phyloP scores from a whole-genome alignment of 2,329 filamentous ascomycete genomes.

The Ceratocystis colombiana region DNA sequence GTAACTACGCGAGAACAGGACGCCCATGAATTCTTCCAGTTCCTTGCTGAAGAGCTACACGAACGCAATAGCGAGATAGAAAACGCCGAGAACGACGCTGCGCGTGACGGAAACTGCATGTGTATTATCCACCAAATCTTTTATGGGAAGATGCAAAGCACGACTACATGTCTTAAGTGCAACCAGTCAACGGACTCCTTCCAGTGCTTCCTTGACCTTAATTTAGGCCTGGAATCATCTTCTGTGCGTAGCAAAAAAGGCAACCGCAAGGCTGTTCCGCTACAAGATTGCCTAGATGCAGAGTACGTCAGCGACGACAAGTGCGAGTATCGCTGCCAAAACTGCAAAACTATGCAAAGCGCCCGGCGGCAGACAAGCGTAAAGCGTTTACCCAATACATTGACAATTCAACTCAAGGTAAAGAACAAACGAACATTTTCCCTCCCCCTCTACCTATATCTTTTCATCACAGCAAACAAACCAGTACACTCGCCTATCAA shows the following conservation, averaged over 20 bases:
- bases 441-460: too few relatives aligned
- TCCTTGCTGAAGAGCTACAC: conserved; percentile 84
- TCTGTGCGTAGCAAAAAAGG: conserved; percentile 55
- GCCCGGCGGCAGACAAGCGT: conserved; percentile 78
- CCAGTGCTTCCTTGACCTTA: conserved; percentile 85
- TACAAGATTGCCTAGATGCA: conserved; percentile 68
- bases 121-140: conserved; percentile 94
- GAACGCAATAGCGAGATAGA: conserved; percentile 58
- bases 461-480: too few relatives aligned
- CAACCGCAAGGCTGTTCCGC: conserved; percentile 37
- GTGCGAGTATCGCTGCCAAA: conserved; percentile 78
- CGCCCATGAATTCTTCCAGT: conserved; percentile 94
- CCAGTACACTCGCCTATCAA: too few relatives aligned
- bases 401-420: conserved; percentile 89
- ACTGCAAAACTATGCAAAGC: conserved; percentile 65
- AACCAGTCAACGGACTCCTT: conserved; percentile 69
- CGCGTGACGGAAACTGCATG: conserved; percentile 57
- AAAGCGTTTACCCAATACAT: conserved; percentile 72
- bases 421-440: conserved; percentile 25
- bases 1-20: conserved; percentile 94
- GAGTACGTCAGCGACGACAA: conserved; percentile 81
- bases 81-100: conserved; percentile 46
- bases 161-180: conserved; percentile 83
- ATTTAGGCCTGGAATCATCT: conserved; percentile 68
- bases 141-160: conserved; percentile 82